Conservation (phyloP, 1,284 basidiomycete genomes). For the Paramarasmius palmivorus region DNA sequence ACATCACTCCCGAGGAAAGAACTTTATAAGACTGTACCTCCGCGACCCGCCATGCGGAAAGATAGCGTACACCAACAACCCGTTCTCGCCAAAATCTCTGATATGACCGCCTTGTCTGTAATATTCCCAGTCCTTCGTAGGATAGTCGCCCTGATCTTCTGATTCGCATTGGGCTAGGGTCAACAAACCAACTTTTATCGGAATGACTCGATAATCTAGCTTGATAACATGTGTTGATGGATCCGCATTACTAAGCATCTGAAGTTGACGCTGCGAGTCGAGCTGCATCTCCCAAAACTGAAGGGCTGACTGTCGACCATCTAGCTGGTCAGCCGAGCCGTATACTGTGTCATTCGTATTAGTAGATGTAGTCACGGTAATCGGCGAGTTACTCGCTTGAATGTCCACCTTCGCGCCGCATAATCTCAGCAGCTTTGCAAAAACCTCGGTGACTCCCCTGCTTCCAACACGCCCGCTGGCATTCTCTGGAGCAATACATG, state of each 20-base stretch:
- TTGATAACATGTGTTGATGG: not conserved
- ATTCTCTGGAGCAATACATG: not conserved
- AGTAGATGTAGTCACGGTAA: not conserved
- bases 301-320: not conserved
- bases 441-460: not conserved
- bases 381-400: not conserved
- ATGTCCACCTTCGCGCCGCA: not conserved
- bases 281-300: not conserved
- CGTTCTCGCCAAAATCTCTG: not conserved
- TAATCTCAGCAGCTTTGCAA: not conserved
- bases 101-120: not conserved
- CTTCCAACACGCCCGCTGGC: not conserved
- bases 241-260: not conserved
- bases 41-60: not conserved
- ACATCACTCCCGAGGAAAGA: not conserved
- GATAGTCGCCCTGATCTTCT: not conserved
- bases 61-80: not conserved
- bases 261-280: not conserved
- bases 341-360: not conserved
- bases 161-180: not conserved
- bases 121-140: not conserved
- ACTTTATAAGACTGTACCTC: not conserved
- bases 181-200: not conserved
- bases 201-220: not conserved
- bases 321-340: not conserved